Evolutionary conservation across 805 yeast species (phyloP).

Genomic region (Kodamaea hsintzibuensis): DNA sequence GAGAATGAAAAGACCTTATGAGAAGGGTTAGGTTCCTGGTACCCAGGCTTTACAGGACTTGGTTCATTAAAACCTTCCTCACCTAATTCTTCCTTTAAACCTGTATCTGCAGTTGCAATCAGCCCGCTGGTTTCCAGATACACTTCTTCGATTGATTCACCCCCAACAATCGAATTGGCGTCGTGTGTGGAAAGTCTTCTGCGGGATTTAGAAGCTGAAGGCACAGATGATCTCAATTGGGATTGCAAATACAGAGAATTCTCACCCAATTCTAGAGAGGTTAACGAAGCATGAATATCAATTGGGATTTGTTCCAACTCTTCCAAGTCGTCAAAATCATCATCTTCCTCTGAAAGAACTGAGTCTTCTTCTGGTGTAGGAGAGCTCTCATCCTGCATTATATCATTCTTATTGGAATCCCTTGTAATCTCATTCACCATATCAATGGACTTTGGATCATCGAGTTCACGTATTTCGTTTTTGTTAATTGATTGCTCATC

Average conservation of each 20-base stretch:
- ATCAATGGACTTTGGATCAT: neutral
- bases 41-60: neutral
- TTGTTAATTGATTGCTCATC: neutral
- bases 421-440: no score
- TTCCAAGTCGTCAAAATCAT: slow-evolving; percentile 10
- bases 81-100: neutral
- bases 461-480: neutral
- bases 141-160: slow-evolving; percentile 31
- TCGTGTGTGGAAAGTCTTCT: slow-evolving; percentile 26
- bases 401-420: no score
- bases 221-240: neutral
- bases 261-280: neutral
- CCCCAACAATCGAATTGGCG: slow-evolving; percentile 55
- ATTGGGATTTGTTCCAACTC: slow-evolving; percentile 7
- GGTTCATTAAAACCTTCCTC: neutral
- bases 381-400: no score
- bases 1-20: slow-evolving; percentile 56
- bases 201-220: neutral
- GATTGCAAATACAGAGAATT: neutral
- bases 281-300: neutral
- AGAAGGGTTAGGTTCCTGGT: slow-evolving; percentile 7
- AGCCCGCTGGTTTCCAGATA: neutral
- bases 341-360: slow-evolving; percentile 10
- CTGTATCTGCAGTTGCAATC: neutral
- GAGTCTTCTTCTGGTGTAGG: slow-evolving; percentile 1